A percentile compares a stretch with the other conserved stretches of the same genome.
Conservation (phyloP, 2,329 filamentous ascomycete genomes). For the Nothopassalora personata region DNA sequence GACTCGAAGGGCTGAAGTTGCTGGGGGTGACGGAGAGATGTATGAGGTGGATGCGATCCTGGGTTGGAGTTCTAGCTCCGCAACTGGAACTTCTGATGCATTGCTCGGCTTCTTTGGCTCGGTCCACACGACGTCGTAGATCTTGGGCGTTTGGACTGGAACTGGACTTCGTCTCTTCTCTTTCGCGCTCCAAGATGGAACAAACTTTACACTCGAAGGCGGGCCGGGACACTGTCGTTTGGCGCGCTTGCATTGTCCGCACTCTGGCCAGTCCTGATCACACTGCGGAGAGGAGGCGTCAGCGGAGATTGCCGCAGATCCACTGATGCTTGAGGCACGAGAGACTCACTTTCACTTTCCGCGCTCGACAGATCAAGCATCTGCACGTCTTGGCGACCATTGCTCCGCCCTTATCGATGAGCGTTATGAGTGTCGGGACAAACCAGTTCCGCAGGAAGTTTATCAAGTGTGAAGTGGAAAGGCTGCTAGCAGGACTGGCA, state of each 20-base stretch:
- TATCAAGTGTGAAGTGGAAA: too few relatives aligned
- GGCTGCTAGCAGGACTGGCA: too few relatives aligned
- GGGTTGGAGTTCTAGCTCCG: background rate
- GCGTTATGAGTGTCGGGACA: too few relatives aligned
- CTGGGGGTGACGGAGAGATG: background rate
- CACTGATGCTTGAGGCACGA: too few relatives aligned
- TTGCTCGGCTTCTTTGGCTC: too few relatives aligned
- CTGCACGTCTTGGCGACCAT: too few relatives aligned
- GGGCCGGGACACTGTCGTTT: background rate
- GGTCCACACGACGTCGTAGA: background rate
- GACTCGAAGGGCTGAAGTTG: background rate
- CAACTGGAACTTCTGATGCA: too few relatives aligned
- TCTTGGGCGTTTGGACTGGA: background rate
- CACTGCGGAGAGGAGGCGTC: background rate
- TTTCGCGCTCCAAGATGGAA: background rate
- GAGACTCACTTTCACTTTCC: too few relatives aligned
- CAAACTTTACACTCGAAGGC: background rate
- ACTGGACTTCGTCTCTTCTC: background rate
- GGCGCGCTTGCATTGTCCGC: background rate
- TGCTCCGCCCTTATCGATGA: too few relatives aligned
- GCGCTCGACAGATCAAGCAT: too few relatives aligned
- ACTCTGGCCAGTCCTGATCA: slow-evolving; percentile 1
- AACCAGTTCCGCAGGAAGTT: too few relatives aligned
- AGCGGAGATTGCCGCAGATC: too few relatives aligned
- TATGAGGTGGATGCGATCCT: background rate